phyloP scores from a whole-genome alignment of 345 rosid species.

The Hibiscus syriacus region DNA sequence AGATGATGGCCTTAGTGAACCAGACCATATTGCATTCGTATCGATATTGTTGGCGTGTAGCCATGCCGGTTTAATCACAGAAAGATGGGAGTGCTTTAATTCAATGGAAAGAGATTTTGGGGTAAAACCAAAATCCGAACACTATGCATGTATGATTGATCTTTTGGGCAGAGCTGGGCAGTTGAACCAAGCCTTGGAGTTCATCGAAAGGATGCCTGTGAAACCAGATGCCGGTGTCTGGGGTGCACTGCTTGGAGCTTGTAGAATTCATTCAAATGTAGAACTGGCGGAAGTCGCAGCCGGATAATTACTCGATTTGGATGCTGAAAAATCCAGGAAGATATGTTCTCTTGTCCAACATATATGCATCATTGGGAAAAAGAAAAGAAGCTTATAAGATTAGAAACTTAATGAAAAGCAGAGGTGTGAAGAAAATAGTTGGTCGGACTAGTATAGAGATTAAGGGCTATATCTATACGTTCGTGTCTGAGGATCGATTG shows the following conservation, averaged over 20 bases:
- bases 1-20: conserved; percentile 37
- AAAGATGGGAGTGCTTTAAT: conserved; percentile 44
- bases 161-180: conserved; percentile 42
- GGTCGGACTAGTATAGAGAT: conserved; percentile 70
- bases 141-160: conserved; percentile 50
- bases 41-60: conserved; percentile 48
- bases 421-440: conserved; percentile 57
- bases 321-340: conserved; percentile 35
- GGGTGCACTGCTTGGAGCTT: conserved; percentile 48
- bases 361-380: conserved; percentile 58
- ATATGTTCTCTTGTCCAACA: conserved; percentile 57
- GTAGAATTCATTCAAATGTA: conserved; percentile 38
- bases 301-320: conserved; percentile 24
- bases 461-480: conserved; percentile 38
- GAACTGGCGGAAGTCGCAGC: conserved; percentile 50
- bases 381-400: conserved; percentile 66
- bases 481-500: conserved; percentile 36
- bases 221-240: conserved; percentile 35
- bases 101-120: conserved; percentile 37
- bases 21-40: conserved; percentile 37
- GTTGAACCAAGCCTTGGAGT: conserved; percentile 30
- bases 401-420: conserved; percentile 52
- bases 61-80: conserved; percentile 37
- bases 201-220: conserved; percentile 38
- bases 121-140: conserved; percentile 30